Conservation (phyloP, 768 basidiomycete species). For the Rhodotorula taiwanensis region DNA sequence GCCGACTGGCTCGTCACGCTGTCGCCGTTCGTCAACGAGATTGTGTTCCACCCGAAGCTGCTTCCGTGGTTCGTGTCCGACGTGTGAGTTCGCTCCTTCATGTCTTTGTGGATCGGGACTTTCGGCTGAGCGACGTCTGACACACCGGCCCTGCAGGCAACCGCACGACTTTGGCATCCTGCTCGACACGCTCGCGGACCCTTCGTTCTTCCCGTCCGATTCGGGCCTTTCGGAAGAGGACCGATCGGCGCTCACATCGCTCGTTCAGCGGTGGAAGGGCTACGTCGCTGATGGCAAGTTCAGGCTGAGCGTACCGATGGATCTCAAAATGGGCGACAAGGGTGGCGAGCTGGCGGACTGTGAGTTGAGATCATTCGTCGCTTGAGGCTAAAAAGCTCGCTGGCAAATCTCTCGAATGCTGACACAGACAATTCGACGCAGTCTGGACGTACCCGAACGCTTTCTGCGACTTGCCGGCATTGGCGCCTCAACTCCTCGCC, state of each 20-base stretch:
- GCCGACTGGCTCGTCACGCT: slow-evolving; percentile 87
- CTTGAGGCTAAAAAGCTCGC: neutral
- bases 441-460: slow-evolving; percentile 37
- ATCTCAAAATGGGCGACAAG: slow-evolving; percentile 16
- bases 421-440: neutral
- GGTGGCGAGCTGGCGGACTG: slow-evolving; percentile 21
- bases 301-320: slow-evolving; percentile 58
- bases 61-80: slow-evolving; percentile 93
- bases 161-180: slow-evolving; percentile 69
- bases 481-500: slow-evolving; percentile 51
- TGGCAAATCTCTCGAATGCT: too few species aligned
- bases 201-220: slow-evolving; percentile 55
- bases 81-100: slow-evolving; percentile 21
- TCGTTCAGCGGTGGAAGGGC: slow-evolving; percentile 64
- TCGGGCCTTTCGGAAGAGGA: slow-evolving; percentile 42
- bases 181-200: slow-evolving; percentile 50
- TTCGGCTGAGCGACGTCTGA: too few species aligned
- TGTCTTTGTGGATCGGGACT: neutral
- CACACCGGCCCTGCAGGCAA: slow-evolving; percentile 44
- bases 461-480: slow-evolving; percentile 28
- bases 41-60: slow-evolving; percentile 88
- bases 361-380: neutral
- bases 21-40: slow-evolving; percentile 71
- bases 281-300: slow-evolving; percentile 70
- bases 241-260: slow-evolving; percentile 48